Conservation (phyloP, 2,329 filamentous ascomycete genomes). For the Sporothrix schenckii region DNA sequence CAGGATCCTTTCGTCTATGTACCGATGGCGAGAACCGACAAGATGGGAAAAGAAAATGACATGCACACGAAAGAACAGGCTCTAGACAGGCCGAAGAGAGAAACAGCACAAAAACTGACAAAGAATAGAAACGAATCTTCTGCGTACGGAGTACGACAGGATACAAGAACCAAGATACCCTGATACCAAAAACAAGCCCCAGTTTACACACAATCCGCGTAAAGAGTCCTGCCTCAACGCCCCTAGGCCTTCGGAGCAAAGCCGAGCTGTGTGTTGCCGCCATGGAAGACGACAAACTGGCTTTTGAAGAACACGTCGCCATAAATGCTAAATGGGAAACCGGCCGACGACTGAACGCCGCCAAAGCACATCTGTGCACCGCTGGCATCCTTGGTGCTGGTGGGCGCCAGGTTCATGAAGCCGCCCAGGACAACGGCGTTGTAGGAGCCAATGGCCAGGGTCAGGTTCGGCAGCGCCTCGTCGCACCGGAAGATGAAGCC, state of each 20-base stretch:
- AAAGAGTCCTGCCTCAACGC: too few relatives aligned
- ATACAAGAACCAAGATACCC: not conserved
- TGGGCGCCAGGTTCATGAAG: slow-evolving; percentile 45
- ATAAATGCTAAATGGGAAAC: slow-evolving; percentile 40
- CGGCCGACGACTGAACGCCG: slow-evolving; percentile 41
- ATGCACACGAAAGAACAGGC: slow-evolving; percentile 9
- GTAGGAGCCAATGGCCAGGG: slow-evolving; percentile 43
- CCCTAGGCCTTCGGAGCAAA: slow-evolving; percentile 43
- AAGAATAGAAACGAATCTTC: not conserved
- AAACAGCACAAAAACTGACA: not conserved
- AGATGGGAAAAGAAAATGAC: not conserved
- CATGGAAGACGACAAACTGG: slow-evolving; percentile 44
- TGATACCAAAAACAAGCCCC: not conserved
- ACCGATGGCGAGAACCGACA: not conserved
- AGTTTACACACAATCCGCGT: too few relatives aligned
- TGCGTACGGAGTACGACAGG: not conserved
- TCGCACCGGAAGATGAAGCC: slow-evolving; percentile 47
- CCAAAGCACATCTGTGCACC: slow-evolving; percentile 42
- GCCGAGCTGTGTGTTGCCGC: slow-evolving; percentile 47
- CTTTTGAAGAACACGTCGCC: slow-evolving; percentile 42
- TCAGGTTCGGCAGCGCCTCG: slow-evolving; percentile 43
- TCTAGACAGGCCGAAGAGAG: not conserved
- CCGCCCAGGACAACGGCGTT: slow-evolving; percentile 47
- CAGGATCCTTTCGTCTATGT: not conserved
- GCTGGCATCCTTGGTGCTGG: slow-evolving; percentile 28